Base-by-base conservation (phyloP, 441 rosid species). In the Syzygium syzygioides region DNA sequence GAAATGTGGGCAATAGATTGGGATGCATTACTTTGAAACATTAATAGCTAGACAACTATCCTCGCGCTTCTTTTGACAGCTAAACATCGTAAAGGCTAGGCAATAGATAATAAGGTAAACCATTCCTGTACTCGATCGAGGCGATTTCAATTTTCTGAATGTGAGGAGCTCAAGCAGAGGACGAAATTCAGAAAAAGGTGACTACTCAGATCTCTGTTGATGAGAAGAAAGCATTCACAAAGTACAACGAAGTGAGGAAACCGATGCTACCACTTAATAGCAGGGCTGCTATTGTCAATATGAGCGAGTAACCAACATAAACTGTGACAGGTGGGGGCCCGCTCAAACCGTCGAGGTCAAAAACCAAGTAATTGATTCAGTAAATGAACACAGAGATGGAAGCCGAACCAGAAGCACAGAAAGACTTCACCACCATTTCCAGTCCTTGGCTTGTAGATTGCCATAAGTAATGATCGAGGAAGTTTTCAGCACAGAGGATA, bases 401-500 rank as follows among this genome's bases (percentile, higher is more conserved):
- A 60, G 68, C 68, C 0, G 34, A 60, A 60, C 68, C 9, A 0
- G 68, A 60, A 60, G 68, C 68, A 60, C 34, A 60, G 68, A 60
- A 60, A 30, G 68, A 60, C 68, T 96, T 96, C 98, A 96, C 98
- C 98, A 95, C 98, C 98, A 96, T 88, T 94, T 94, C 94, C 96
- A 96, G 93, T 96, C 98, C 90, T 96, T 97, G 5, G 95, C 97
- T 55, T 97, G 95, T 17, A 96, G 94, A 91, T 96, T 96, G 95
- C 94, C 93, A 96, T 95, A 95, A 84, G 98, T 94, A 53, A 96
- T 87, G n/a, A 95, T 97, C 23, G 95, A 92, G 79, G 98, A 95
- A 14, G 95, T 97, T 91, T 91, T 96, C 96, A 0, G 98, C 98
- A 83, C 98, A 96, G 41, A 96, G 97, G 71, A 95, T 96, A 80